Conservation (phyloP, 2,329 filamentous ascomycete species). For the Fusarium avenaceum region DNA sequence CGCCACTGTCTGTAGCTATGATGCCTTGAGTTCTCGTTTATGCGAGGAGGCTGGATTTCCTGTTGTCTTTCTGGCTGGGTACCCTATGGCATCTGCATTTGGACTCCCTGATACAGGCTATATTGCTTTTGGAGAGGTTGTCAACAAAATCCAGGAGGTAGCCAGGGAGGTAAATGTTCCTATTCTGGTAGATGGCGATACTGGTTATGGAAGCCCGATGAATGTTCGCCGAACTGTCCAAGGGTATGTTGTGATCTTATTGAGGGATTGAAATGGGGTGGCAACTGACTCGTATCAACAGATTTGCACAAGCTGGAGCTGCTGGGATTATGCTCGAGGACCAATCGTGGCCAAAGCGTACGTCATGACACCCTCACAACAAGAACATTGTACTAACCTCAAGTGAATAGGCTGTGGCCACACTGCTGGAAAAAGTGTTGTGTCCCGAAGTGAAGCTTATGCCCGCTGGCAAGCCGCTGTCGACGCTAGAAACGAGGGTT, state of each 20-base stretch:
- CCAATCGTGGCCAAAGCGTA: conserved; percentile 64
- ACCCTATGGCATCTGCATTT: conserved; percentile 56
- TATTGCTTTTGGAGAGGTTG: conserved; percentile 63
- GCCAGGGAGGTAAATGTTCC: conserved; percentile 56
- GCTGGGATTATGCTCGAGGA: conserved; percentile 61
- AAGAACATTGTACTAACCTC: not conserved
- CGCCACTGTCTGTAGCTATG: conserved; percentile 59
- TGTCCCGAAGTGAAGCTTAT: conserved; percentile 60
- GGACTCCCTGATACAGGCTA: conserved; percentile 64
- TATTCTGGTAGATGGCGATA: conserved; percentile 62
- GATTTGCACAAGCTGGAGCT: conserved; percentile 58
- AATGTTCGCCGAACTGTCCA: conserved; percentile 62
- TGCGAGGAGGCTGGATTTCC: conserved; percentile 62
- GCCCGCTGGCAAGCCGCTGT: conserved; percentile 61
- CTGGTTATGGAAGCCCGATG: conserved; percentile 63
- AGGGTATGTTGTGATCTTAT: conserved; percentile 9
- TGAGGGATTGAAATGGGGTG: too few species aligned
- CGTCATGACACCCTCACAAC: conserved; percentile 14
- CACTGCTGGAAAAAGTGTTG: conserved; percentile 61
- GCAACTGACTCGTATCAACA: conserved; percentile 11
- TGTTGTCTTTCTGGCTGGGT: conserved; percentile 60
- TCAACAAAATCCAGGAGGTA: conserved; percentile 60
- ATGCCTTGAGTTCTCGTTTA: conserved; percentile 59
- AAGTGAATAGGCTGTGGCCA: conserved; percentile 50
- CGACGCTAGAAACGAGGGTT: conserved; percentile 60